Percentiles rank a stretch among this genome's conserved stretches.
Conservation (phyloP, 2,329 filamentous ascomycete species). For the Trichoderma breve region DNA sequence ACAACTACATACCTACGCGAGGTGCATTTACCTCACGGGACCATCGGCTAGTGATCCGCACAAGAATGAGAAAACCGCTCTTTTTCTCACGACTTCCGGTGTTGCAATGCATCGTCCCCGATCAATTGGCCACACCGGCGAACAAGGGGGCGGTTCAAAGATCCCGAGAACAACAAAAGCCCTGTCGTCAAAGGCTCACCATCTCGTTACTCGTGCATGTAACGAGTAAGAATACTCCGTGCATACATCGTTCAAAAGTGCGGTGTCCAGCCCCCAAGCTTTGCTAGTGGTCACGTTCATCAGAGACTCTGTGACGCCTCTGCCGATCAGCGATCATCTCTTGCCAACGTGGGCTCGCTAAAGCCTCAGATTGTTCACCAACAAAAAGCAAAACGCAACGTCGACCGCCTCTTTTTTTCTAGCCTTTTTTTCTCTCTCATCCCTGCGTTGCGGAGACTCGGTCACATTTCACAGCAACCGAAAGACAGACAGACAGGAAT, state of each 20-base stretch:
- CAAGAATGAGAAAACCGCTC: neutral
- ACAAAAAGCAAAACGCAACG: neutral
- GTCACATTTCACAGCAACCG: neutral
- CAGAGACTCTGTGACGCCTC: neutral
- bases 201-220: neutral
- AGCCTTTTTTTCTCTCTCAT: neutral
- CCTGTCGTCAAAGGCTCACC: neutral
- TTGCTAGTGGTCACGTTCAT: constrained; percentile 11
- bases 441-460: neutral
- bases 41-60: neutral
- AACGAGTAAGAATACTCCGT: neutral
- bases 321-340: constrained; percentile 17
- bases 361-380: neutral
- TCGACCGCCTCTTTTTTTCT: neutral
- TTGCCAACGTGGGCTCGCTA: constrained; percentile 16
- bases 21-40: neutral
- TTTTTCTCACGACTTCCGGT: neutral
- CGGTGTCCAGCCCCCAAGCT: neutral
- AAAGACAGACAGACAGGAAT: neutral
- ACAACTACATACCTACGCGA: neutral
- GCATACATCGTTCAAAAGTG: neutral
- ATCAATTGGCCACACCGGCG: neutral
- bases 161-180: neutral
- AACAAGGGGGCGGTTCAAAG: constrained; percentile 1
- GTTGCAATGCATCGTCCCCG: neutral